These are phyloP conservation scores for Annulohypoxylon moriforme DNA, from an alignment of 495 filamentous ascomycete species.

Conservation along the genomic window DNA sequence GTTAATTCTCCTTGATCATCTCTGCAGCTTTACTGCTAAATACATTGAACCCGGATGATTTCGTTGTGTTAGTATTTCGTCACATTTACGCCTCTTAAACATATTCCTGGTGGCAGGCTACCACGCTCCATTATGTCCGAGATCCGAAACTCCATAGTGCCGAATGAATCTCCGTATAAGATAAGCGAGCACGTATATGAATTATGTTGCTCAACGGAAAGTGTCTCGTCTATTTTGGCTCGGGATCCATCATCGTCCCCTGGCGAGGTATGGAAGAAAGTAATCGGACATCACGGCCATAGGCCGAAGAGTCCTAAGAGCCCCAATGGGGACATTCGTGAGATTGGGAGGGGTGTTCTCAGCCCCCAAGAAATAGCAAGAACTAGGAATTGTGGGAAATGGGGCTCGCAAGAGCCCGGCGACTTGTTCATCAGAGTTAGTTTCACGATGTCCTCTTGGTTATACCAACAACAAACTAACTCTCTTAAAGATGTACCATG, in stretches of 20 bases:
- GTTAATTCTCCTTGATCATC: not conserved
- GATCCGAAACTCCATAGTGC: constrained; percentile 6
- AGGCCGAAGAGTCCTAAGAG: constrained; percentile 1
- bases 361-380: constrained; percentile 59
- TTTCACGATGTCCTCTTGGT: not conserved
- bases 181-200: constrained; percentile 62
- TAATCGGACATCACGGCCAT: constrained; percentile 58
- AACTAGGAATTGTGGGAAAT: constrained; percentile 72
- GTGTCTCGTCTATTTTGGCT: constrained; percentile 68
- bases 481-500: constrained; percentile 68
- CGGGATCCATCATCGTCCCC: constrained; percentile 64
- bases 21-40: constrained; percentile 4
- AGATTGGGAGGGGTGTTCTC: constrained; percentile 39
- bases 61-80: not conserved
- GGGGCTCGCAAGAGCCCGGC: constrained; percentile 71
- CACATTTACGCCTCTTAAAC: not conserved
- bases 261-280: constrained; percentile 62
- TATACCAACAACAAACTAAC: constrained; percentile 6
- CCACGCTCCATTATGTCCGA: constrained; percentile 12
- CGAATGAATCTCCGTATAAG: constrained; percentile 33
- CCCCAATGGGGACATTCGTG: constrained; percentile 38
- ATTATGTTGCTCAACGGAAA: constrained; percentile 62
- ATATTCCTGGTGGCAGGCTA: not conserved
- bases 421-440: constrained; percentile 71
- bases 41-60: constrained; percentile 15